These are phyloP conservation scores for Fusarium sp. DNA, from an alignment of 2,329 filamentous ascomycete species.

Conservation along the genomic window DNA sequence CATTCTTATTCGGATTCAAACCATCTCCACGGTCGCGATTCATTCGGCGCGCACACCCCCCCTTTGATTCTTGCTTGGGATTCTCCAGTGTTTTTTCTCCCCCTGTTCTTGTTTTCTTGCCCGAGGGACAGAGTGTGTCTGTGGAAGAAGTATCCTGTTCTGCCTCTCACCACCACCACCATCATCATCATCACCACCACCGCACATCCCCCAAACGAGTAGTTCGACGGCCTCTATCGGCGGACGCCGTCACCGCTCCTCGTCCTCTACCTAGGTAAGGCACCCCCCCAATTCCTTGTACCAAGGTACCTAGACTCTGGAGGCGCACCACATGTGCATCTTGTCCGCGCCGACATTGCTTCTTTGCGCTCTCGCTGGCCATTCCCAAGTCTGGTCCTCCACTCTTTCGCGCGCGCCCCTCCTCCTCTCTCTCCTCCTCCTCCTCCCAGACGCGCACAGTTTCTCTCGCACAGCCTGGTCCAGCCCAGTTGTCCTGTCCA, in stretches of 20 bases:
- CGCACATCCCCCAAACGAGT: constrained; percentile 12
- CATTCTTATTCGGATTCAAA: constrained; percentile 46
- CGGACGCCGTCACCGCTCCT: constrained; percentile 28
- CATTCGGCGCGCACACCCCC: constrained; percentile 25
- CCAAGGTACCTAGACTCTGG: neutral
- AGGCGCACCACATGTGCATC: neutral
- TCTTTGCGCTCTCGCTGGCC: constrained; percentile 7
- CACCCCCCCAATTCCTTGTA: no score
- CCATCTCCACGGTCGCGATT: constrained; percentile 25
- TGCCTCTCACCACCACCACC: neutral
- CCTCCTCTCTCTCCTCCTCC: constrained; percentile 10
- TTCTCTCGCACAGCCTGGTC: neutral
- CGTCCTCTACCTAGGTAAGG: neutral
- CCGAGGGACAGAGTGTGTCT: no score
- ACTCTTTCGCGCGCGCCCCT: neutral
- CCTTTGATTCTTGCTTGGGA: neutral
- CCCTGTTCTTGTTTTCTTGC: neutral
- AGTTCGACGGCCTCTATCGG: constrained; percentile 14
- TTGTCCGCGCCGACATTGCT: neutral
- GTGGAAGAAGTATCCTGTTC: neutral
- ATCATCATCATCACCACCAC: neutral
- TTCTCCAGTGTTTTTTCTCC: constrained; percentile 16
- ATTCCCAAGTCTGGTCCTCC: neutral
- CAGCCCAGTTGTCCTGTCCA: neutral
- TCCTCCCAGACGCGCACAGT: constrained; percentile 1